Evolutionary conservation across 352 stramenopile species (phyloP), one percentile per base, ranked within the genome.

Genomic region (Phytophthora colocasiae): DNA sequence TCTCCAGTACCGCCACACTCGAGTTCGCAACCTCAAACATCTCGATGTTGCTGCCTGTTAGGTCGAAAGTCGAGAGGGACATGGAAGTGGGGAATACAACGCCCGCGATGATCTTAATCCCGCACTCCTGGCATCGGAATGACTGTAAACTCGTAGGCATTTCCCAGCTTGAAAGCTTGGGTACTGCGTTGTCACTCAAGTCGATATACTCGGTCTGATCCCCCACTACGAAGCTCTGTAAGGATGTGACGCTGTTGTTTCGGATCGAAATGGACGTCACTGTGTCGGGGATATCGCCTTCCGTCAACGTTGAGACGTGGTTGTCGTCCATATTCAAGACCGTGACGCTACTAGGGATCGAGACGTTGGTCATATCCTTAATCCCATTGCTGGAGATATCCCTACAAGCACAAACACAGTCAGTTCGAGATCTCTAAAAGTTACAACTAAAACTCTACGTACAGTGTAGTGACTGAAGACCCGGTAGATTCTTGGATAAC

Each of bases 181-280:
- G 17, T 15, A 79, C 65, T 17, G 55, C 46, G 56, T 81, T 79
- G 58, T 69, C 66, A n/a, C 61, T 72, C 47, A 81, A 41, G 40
- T 81, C 73, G 22, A 81, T 50, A 44, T 64, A 58, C 34, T 69
- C 24, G 1, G 58, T 34, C n/a, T 55, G 26, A 14, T 71, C 40
- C 7, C 52, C 55, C 32, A 78, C 29, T 12, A 26, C 38, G 11
- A 76, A 76, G 26, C 22, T 75, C 26, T 75, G 61, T 8, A 81
- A 58, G 8, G 70, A 77, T 5, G 58, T 61, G 49, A 81, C 67
- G 36, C 58, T 70, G 51, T 81, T 81, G 53, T 81, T 78, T 50
- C 63, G 61, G 11, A 81, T 68, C 26, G 71, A 78, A 2, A 78
- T 9, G 11, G 69, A 71, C 38, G 66, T 78, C 31, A 73, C 61